Conservation (phyloP, 2,329 filamentous ascomycete genomes). For the Trichophyton schoenleinii region DNA sequence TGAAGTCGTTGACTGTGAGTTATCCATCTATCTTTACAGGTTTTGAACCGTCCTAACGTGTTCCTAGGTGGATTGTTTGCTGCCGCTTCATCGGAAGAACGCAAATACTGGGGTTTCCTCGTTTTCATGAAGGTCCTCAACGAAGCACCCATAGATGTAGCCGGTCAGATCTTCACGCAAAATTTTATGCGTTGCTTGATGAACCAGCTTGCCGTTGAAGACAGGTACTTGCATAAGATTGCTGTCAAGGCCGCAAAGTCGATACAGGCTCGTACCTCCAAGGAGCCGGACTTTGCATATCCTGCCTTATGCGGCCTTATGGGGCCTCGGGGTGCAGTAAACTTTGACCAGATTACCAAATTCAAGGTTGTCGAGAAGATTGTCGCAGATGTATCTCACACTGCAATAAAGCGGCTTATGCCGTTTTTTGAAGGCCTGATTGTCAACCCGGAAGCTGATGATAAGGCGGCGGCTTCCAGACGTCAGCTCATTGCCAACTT, state of each 20-base stretch:
- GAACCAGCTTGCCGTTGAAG: conserved; percentile 66
- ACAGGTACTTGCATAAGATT: conserved; percentile 67
- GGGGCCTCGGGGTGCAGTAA: conserved; percentile 55
- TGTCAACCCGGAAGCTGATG: conserved; percentile 35
- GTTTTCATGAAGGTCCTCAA: conserved; percentile 66
- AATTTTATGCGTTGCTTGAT: conserved; percentile 72
- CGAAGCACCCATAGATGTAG: conserved; percentile 37
- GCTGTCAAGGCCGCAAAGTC: conserved; percentile 63
- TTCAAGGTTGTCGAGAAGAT: conserved; percentile 72
- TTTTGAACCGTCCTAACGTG: conserved; percentile 15
- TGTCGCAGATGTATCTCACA: conserved; percentile 46
- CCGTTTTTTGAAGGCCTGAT: conserved; percentile 39
- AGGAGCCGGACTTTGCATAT: conserved; percentile 47
- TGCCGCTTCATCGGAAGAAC: conserved; percentile 65
- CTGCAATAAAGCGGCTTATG: conserved; percentile 41
- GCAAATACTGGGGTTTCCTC: conserved; percentile 85
- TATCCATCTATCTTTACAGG: not conserved
- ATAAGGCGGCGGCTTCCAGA: conserved; percentile 33
- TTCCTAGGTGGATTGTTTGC: conserved; percentile 67
- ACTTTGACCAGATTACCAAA: conserved; percentile 77
- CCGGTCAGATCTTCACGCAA: conserved; percentile 59
- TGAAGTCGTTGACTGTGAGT: conserved; percentile 70
- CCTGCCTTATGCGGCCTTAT: conserved; percentile 56
- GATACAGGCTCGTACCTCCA: conserved; percentile 52
- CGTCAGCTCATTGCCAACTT: conserved; percentile 42